Percentiles rank a stretch among this genome's conserved stretches.
Conservation (phyloP, 164 flowering plant species). For the Magnolia sinica region DNA sequence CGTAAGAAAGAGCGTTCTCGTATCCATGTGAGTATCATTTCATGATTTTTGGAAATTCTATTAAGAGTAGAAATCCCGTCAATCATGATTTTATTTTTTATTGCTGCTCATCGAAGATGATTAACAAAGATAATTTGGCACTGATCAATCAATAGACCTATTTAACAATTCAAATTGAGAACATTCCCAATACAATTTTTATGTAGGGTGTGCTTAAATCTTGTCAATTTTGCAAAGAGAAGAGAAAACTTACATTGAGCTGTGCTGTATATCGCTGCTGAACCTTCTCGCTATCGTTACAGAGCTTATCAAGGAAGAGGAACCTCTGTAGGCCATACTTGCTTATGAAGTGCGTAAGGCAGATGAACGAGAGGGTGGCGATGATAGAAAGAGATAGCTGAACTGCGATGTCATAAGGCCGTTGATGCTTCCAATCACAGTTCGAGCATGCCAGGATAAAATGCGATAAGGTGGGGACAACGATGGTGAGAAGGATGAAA, state of each 20-base stretch:
- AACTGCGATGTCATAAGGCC: slow-evolving; percentile 66
- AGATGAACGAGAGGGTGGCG: slow-evolving; percentile 65
- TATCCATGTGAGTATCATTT: too few species aligned
- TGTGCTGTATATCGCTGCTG: slow-evolving; percentile 52
- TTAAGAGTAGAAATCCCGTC: too few species aligned
- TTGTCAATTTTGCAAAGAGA: not conserved
- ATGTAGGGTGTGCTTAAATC: too few species aligned
- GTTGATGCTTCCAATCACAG: slow-evolving; percentile 54
- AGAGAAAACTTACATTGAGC: slow-evolving; percentile 54
- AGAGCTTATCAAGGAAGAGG: slow-evolving; percentile 84
- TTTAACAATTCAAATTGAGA: not conserved
- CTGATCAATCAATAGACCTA: too few species aligned
- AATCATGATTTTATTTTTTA: too few species aligned
- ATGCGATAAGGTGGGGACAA: slow-evolving; percentile 64
- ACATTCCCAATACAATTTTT: not conserved
- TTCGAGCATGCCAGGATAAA: slow-evolving; percentile 56
- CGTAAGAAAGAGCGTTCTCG: too few species aligned
- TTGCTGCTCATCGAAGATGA: too few species aligned
- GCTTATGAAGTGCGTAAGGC: slow-evolving; percentile 52
- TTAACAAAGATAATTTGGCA: too few species aligned
- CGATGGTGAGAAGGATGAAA: slow-evolving; percentile 50
- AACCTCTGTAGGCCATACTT: slow-evolving; percentile 71
- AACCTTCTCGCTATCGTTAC: slow-evolving; percentile 73
- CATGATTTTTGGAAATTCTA: too few species aligned
- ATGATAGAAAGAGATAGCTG: slow-evolving; percentile 67